phyloP scores from a whole-genome alignment of 164 flowering plant species.

The Vitis vinifera region ASM3070453v1 NC_081805.1:11601501-11602000 shows the following conservation, averaged over 20 bases:
- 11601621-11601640: background rate
- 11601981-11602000: slow-evolving; percentile 31
- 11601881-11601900: slow-evolving; percentile 21
- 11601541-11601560: background rate
- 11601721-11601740: slow-evolving; percentile 18
- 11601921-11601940: slow-evolving; percentile 22
- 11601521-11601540: background rate
- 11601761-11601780: background rate
- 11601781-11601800: slow-evolving; percentile 26
- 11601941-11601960: slow-evolving; percentile 12
- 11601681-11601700: slow-evolving; percentile 18
- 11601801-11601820: slow-evolving; percentile 34
- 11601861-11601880: slow-evolving; percentile 16
- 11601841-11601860: slow-evolving; percentile 4
- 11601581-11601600: too few relatives aligned
- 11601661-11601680: background rate
- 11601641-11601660: slow-evolving; percentile 4
- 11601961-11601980: slow-evolving; percentile 19
- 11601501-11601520: background rate
- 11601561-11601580: background rate
- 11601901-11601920: slow-evolving; percentile 15
- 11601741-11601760: slow-evolving; percentile 31
- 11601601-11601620: too few relatives aligned
- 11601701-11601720: slow-evolving; percentile 14
- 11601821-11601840: slow-evolving; percentile 7